Base-by-base conservation (phyloP, 2,329 filamentous ascomycete genomes). In the Aureobasidium sp. region DNA sequence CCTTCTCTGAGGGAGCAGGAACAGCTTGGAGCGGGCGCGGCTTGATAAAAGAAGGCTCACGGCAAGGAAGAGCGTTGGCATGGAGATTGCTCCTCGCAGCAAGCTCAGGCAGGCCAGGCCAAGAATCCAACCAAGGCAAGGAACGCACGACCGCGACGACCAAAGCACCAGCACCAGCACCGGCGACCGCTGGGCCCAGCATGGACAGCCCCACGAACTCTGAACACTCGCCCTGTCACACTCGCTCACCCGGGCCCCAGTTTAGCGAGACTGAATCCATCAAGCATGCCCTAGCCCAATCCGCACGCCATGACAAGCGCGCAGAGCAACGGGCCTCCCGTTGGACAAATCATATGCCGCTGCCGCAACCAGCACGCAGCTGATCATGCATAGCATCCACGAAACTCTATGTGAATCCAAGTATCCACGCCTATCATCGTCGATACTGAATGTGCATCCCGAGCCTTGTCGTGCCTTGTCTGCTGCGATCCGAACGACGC, bases 311-410 rank as follows among this genome's bases (percentile, higher is more conserved):
- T 53, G 60, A 62, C 60, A 55, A 62, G 49, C 42, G 39, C 60
- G 57, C 57, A 42, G 45, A 48, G 45, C 57, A 60, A 60, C 57
- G 57, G 57, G 31, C 47, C 31, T 48, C 60, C 60, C 60, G 60
- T 62, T 62, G 60, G 60, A 47, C 60, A 62, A 62, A 55, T 62
- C 60, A 62, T 62, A 62, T 62, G 60, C 60, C 60, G 49, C 49
- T 31, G 20, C 49, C 60, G 51, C 49, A 7, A 11, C 31, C 22
- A 15, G 11, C 15, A 15, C 36, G 20, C 57, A 60, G 57, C 57
- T 60, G 57, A 60, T 60, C 57, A 60, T 60, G 57, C 57, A 60
- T 60, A 51, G 44, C 57, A 60, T 60, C 51, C 51, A 36, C 15
- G 41, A 49, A 60, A 59, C 42, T 51, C 44, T 27, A 34, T 29